Base-by-base conservation (phyloP, 23 red algal genomes). In the Gracilaria caudata region DNA sequence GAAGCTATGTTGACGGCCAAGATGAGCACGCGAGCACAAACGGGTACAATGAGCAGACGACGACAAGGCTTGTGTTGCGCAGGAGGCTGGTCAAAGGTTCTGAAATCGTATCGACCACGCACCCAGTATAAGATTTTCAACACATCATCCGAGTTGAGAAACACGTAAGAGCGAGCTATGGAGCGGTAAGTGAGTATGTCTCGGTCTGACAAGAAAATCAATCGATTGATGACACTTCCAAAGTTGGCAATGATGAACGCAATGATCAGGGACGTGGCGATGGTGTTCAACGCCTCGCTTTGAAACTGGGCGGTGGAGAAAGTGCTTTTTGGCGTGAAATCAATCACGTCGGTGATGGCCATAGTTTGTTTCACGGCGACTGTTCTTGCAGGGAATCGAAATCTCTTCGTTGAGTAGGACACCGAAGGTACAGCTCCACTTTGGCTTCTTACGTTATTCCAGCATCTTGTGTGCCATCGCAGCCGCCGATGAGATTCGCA, bases 71-170 rank as follows among this genome's bases (percentile, higher is more conserved):
- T 33, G 79, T 44, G 55, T 7, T 32, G 79, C 19, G 55, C 39
- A 40, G 35, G 59, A 39, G 29, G 10, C 2, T 35, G 40, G 14
- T 64, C 21, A 37, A 58, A n/a, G 59, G n/a, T 26, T 8, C 59
- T 17, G 20, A 43, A 64, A 1, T 45, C 59, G 59, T 83, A 83
- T 37, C 56, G 51, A 60, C 79, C 41, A 19, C 30, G 41, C 34
- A 66, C 25, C 79, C 79, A 83, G 39, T 30, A 71, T 6, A 66
- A 38, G 34, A 64, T 43, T n/a, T 25, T 30, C 6, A 68, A 41
- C 17, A 51, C 47, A 30, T 83, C 79, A 28, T 83, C 79, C 54
- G 79, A 83, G 59, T 83, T 83, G 21, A 57, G 51, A 44, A 83
- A 83, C 9, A 83, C 43, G 34, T 35, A 68, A 10, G 55, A 51